These are phyloP conservation scores for Fusarium lyarnte DNA, from an alignment of 2,329 filamentous ascomycete genomes.

Conservation along the genomic window DNA sequence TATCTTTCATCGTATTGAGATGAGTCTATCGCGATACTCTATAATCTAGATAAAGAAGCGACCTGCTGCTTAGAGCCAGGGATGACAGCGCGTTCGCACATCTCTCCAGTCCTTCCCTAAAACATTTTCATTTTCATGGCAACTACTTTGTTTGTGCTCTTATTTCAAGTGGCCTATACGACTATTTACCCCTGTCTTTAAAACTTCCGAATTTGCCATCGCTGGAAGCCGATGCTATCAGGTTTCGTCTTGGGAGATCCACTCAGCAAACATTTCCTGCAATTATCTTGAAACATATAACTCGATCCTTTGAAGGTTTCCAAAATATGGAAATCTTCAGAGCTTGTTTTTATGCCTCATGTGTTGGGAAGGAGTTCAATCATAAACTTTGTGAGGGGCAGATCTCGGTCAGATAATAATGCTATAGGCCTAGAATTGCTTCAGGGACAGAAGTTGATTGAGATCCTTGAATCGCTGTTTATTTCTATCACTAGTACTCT, in stretches of 20 bases:
- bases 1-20: background rate
- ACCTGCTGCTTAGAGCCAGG: background rate
- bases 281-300: background rate
- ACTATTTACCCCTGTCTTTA: background rate
- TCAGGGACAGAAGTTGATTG: background rate
- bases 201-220: background rate
- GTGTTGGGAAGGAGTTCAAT: background rate
- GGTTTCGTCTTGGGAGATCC: background rate
- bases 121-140: background rate
- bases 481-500: background rate
- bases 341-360: background rate
- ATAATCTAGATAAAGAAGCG: background rate
- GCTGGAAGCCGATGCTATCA: background rate
- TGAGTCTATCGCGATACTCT: no score
- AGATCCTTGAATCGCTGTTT: background rate
- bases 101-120: background rate
- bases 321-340: background rate
- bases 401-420: background rate
- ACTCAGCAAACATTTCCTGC: background rate
- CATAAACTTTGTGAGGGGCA: background rate
- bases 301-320: no score
- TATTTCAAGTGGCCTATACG: no score
- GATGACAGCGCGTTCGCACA: background rate
- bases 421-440: background rate
- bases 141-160: background rate